Evolutionary conservation across 805 yeast genomes (phyloP), one percentile per base, ranked within the genome.

Genomic region (Saturnispora ahearnii): DNA sequence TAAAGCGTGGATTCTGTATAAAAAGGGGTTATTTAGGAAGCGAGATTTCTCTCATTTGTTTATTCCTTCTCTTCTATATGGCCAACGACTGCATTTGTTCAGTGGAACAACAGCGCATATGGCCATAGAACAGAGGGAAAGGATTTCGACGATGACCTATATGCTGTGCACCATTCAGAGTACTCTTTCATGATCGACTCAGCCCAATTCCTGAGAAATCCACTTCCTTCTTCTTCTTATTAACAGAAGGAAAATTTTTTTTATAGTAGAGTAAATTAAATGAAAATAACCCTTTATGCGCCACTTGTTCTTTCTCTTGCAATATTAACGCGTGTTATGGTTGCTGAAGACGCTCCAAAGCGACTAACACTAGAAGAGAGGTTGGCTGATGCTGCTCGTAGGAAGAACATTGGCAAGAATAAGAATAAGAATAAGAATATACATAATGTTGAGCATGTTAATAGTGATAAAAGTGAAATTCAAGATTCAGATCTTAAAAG

Each of bases 281-380:
- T 15, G 11, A 38, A 24, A 30, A 24, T 24, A 38, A 24, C 26
- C 12, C 18, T 38, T 38, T 38, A 13, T 24, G 12, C 8, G 30
- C 30, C 42, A 38, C 42, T 38, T 38, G 28, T 38, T 38, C 34
- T 13, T 31, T 38, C 30, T 24, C 15, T 38, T 24, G 18, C 30
- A 38, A 22, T 38, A 24, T n/a, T 6, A 22, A 26, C 29, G 29
- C 9, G 29, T 26, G 29, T 26, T n/a, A 38, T 38, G 42, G n/a
- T 29, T 22, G 12, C 42, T 9, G 30, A 38, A 38, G 42, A 24
- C 13, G 42, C 42, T 15, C 44, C 49, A 8, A 84, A 83, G 62
- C 72, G 90, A 54, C 67, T 87, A 18, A 81, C 96, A 0, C 71
- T 91, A 56, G 95, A 87, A 59, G 96, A 90, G 59, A 73, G 97